phyloP scores from a whole-genome alignment of 306 rosid genomes.

The Erythrophleum fordii region DNA sequence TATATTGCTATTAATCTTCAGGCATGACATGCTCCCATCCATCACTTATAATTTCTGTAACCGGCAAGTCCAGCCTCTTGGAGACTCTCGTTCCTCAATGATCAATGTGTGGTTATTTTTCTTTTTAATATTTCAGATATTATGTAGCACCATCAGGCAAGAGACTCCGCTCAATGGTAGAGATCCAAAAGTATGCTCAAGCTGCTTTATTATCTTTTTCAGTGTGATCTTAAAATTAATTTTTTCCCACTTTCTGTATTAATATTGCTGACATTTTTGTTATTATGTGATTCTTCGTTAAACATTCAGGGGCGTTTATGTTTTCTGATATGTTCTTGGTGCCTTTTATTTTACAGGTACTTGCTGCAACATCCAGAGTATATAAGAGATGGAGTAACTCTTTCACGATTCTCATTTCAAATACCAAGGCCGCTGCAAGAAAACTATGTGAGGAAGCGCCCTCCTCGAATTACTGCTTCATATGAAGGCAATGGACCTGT shows the following conservation, averaged over 20 bases:
- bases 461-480: slow-evolving; percentile 52
- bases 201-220: slow-evolving; percentile 29
- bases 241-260: slow-evolving; percentile 14
- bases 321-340: slow-evolving; percentile 13
- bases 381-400: slow-evolving; percentile 55
- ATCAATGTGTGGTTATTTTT: slow-evolving; percentile 28
- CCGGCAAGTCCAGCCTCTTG: slow-evolving; percentile 20
- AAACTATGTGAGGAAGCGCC: slow-evolving; percentile 87
- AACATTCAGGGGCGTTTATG: slow-evolving; percentile 1
- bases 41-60: not conserved
- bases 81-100: slow-evolving; percentile 28
- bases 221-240: slow-evolving; percentile 15
- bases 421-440: slow-evolving; percentile 85
- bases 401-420: slow-evolving; percentile 79
- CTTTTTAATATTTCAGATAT: slow-evolving; percentile 61
- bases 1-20: not conserved
- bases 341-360: slow-evolving; percentile 56
- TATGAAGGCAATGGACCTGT: slow-evolving; percentile 44
- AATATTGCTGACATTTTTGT: not conserved
- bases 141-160: slow-evolving; percentile 88
- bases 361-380: slow-evolving; percentile 81
- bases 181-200: slow-evolving; percentile 73
- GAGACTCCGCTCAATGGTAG: slow-evolving; percentile 90
- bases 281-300: not conserved
- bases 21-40: not conserved